These are phyloP conservation scores for Fragosphaeria purpurea DNA, from an alignment of 2,329 filamentous ascomycete species.

Conservation along the genomic window DNA sequence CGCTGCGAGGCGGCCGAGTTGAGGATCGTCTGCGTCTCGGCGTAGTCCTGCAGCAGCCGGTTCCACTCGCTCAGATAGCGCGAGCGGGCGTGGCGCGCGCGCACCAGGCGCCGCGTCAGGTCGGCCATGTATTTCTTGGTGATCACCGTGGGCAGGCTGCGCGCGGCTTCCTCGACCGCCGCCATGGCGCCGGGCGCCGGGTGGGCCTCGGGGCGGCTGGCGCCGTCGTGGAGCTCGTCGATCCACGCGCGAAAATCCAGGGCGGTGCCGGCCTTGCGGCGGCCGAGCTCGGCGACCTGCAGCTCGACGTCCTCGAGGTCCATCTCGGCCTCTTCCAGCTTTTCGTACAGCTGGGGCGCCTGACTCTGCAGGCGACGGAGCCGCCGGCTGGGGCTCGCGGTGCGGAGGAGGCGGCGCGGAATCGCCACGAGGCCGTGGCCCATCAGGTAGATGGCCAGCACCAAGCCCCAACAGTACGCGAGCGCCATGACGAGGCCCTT, in stretches of 20 bases:
- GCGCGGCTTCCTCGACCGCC: conserved; percentile 32
- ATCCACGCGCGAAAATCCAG: conserved; percentile 84
- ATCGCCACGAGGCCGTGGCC: conserved; percentile 91
- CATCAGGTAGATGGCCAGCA: conserved; percentile 94
- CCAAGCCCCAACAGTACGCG: conserved; percentile 86
- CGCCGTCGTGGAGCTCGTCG: conserved; percentile 77
- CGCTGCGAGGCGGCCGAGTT: conserved; percentile 73
- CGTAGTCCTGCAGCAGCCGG: conserved; percentile 61
- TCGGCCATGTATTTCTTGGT: conserved; percentile 91
- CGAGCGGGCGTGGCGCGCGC: conserved; percentile 72
- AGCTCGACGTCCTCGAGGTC: conserved; percentile 71
- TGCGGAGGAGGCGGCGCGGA: conserved; percentile 68
- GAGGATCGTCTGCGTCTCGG: conserved; percentile 68
- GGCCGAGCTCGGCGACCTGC: conserved; percentile 68
- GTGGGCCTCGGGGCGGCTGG: conserved; percentile 54
- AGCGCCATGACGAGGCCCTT: conserved; percentile 86
- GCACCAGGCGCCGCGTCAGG: conserved; percentile 68
- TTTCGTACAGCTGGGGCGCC: conserved; percentile 76
- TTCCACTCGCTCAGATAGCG: conserved; percentile 84
- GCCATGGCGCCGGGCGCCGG: conserved; percentile 31
- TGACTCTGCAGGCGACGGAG: conserved; percentile 66
- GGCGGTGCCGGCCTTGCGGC: conserved; percentile 70
- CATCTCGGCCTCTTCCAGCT: conserved; percentile 72
- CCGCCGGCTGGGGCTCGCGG: conserved; percentile 64
- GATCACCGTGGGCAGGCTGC: conserved; percentile 65